Base-by-base conservation (phyloP, 176 grass and related monocot genomes). In the Neostapfia colusana region DNA sequence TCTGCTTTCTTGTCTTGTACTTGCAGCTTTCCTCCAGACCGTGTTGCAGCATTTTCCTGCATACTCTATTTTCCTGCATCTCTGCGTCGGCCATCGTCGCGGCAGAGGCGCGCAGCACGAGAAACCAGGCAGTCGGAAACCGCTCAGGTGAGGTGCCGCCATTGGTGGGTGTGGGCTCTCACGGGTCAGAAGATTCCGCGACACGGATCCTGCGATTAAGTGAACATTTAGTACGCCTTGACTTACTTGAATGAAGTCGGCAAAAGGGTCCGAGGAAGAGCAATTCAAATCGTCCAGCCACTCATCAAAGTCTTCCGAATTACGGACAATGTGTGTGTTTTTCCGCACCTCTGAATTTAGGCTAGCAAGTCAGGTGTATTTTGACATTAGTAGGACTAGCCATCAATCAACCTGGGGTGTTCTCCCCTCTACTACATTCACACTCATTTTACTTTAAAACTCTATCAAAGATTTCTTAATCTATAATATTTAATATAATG, bases 1-100 rank as follows among this genome's bases (percentile, higher is more conserved):
- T 9, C 35, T 27, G 69, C 34, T 23, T 63, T 15, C 25, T 43
- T 84, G 42, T 77, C 74, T 2, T 10, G 54, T 77, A 43, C 43
- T 54, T 63, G 70, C 76, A 49, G 62, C 61, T 38, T 38, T 39
- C 36, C 65, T 51, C 2, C 48, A 38, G 49, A 38, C 28, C 2
- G 11, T 27, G 17, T 62, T 10, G 40, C 67, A 38, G 41, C 10
- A 14, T 13, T 45, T 45, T 45, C 7, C 38, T 40, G 38, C 38
- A 40, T 40, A 15, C 56, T 41, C 55, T 41, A 63, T 65, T 51
- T 43, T 31, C 44, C n/a, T 58, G 38, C 38, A 54, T 64, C 35
- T 8, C 28, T 27, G 41, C 31, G 48, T 6, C 48, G 27, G 72
- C 63, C 50, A 73, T 40, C 20, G 63, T n/a, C 23, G n/a, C 16